Percentiles rank a stretch among this genome's conserved stretches.
Evolutionary conservation across 176 grass and related monocot species (phyloP).

Genomic region (Ensete ventricosum): DNA sequence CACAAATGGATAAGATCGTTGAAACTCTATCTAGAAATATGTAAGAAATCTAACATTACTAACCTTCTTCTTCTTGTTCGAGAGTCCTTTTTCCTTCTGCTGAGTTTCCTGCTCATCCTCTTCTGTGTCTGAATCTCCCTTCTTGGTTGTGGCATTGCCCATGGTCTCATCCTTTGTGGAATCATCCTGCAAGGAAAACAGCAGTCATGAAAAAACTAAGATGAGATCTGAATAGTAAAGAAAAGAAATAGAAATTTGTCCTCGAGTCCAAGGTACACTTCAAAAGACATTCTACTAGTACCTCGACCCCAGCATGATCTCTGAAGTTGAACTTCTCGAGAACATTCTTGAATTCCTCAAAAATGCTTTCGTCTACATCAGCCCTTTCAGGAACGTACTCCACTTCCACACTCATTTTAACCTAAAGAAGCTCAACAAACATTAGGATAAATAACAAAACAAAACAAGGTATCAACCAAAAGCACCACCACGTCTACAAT

Average conservation of each 20-base stretch:
- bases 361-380: constrained; percentile 51
- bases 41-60: neutral
- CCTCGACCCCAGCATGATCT: constrained; percentile 38
- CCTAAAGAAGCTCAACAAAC: neutral
- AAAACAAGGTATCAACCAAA: neutral
- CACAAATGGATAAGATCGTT: neutral
- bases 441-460: neutral
- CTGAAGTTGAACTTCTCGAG: constrained; percentile 90
- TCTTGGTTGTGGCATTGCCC: constrained; percentile 41
- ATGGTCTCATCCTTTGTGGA: constrained; percentile 53
- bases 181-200: constrained; percentile 30
- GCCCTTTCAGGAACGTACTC: constrained; percentile 85
- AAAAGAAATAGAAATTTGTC: no score
- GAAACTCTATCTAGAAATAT: neutral
- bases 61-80: constrained; percentile 92
- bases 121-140: constrained; percentile 40
- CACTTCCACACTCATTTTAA: constrained; percentile 45
- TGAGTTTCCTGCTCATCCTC: constrained; percentile 57
- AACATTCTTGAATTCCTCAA: constrained; percentile 64
- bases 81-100: constrained; percentile 73
- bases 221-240: neutral
- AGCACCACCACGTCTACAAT: no score
- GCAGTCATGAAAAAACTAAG: neutral
- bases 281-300: neutral
- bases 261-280: neutral